Conservation (phyloP, 1,284 basidiomycete genomes). For the Tilletia indica region DNA sequence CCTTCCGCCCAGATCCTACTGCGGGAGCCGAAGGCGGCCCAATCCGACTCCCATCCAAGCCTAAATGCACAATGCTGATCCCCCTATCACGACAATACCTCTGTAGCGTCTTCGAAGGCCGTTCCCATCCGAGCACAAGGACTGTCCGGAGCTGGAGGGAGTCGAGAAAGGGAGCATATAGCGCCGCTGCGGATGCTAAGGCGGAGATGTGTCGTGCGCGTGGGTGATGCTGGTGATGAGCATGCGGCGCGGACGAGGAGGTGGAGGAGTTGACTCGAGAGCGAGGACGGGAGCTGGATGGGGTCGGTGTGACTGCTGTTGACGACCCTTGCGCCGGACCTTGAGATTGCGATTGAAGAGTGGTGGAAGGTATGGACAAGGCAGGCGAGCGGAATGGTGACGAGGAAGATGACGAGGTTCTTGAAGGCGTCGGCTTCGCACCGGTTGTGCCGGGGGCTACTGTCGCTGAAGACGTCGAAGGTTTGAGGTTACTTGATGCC, state of each 20-base stretch:
- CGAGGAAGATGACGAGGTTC: neutral
- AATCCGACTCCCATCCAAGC: constrained; percentile 29
- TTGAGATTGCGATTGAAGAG: neutral
- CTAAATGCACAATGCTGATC: constrained; percentile 45
- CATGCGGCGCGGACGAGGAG: neutral
- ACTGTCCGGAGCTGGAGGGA: constrained; percentile 41
- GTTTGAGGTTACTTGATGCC: neutral
- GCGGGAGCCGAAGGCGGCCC: neutral
- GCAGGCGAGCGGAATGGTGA: neutral
- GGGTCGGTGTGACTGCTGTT: constrained; percentile 26
- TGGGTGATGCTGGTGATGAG: constrained; percentile 11
- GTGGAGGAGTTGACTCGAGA: constrained; percentile 10
- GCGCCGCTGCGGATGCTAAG: constrained; percentile 1
- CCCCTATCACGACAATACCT: constrained; percentile 32
- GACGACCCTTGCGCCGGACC: too few relatives aligned
- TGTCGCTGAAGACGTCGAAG: neutral
- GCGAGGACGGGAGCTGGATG: constrained; percentile 25
- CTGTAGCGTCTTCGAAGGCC: constrained; percentile 34
- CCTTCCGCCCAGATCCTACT: too few relatives aligned
- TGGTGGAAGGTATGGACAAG: neutral
- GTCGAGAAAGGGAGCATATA: constrained; percentile 24
- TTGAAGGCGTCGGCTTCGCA: neutral
- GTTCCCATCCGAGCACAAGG: constrained; percentile 45
- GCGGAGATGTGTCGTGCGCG: neutral
- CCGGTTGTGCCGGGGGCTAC: neutral